Evolutionary conservation across 768 basidiomycete species (phyloP), one percentile per base, ranked within the genome.

Genomic region (Suillus fuscotomentosus): DNA sequence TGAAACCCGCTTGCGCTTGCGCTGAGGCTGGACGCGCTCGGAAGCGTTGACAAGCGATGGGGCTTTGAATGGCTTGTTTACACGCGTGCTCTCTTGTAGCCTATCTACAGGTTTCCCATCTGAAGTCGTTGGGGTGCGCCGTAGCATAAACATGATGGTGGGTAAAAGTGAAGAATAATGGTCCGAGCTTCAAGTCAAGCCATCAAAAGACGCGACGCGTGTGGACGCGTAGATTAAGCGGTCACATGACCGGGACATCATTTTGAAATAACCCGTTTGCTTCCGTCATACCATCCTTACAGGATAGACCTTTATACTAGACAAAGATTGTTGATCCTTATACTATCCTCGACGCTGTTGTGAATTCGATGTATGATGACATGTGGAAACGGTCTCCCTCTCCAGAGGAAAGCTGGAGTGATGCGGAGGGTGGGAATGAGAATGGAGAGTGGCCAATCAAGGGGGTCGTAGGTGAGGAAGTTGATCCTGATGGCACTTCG

Each of bases 1-100:
- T 0, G 90, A 93, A 27, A 95, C 88, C 14, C 92, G 88, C 71
- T 94, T 96, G 59, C 95, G 87, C 75, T 97, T 97, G 31, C 95
- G 84, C 68, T 82, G 82, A 0, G 88, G 89, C 68, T 90, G 88
- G 7, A 79, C 76, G 42, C 86, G 86, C 53, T 85, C 83, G 24
- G 82, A 69, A 13, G 79, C 70, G 47, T 70, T 72, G 13, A 80
- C 71, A 36, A 79, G 69, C 1, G 87, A 83, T 5, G 93, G 93
- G 1, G 88, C 79, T 72, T 92, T 94, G 82, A 94, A 95, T 0
- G 91, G 93, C 70, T 89, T 88, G 78, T 87, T 89, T 36, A 94
- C 77, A 56, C 91, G 87, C 17, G 77, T 81, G 69, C 89, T 92
- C 72, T 92, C 92, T 60, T 86, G 85, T 0, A 90, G 83, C 68